Evolutionary conservation across 352 stramenopile genomes (phyloP).

Genomic region (Phytophthora fragariae): DNA sequence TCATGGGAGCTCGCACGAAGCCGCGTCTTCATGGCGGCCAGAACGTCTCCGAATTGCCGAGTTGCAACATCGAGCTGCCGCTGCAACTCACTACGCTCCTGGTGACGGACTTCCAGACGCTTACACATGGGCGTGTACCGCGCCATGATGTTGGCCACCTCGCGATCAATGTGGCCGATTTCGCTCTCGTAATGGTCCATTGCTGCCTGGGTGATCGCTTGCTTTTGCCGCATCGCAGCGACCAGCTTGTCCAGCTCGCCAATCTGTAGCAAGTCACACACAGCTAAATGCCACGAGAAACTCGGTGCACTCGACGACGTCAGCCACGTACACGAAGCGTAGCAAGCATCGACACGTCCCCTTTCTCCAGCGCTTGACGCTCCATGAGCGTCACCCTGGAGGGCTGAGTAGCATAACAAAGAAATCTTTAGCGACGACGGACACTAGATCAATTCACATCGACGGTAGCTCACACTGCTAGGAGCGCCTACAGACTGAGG

Average conservation of each 20-base stretch:
- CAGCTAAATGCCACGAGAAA: neutral
- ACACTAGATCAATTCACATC: neutral
- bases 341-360: constrained; percentile 79
- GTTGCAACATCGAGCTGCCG: constrained; percentile 54
- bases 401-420: constrained; percentile 34
- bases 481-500: constrained; percentile 29
- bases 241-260: constrained; percentile 79
- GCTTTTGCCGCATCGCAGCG: constrained; percentile 69
- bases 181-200: constrained; percentile 64
- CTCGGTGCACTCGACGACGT: neutral
- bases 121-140: constrained; percentile 69
- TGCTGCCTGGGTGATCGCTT: constrained; percentile 60
- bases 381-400: constrained; percentile 74
- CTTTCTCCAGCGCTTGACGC: constrained; percentile 71
- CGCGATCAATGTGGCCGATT: constrained; percentile 68
- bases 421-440: neutral
- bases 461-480: constrained; percentile 39
- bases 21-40: constrained; percentile 67
- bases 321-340: constrained; percentile 58
- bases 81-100: constrained; percentile 56
- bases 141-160: constrained; percentile 70
- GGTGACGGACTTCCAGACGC: constrained; percentile 60
- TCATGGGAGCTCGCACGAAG: constrained; percentile 61
- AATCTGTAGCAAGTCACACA: constrained; percentile 49
- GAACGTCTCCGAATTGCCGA: constrained; percentile 72